Evolutionary conservation across 805 yeast species (phyloP).

Genomic region (Yamadazyma ubonensis): DNA sequence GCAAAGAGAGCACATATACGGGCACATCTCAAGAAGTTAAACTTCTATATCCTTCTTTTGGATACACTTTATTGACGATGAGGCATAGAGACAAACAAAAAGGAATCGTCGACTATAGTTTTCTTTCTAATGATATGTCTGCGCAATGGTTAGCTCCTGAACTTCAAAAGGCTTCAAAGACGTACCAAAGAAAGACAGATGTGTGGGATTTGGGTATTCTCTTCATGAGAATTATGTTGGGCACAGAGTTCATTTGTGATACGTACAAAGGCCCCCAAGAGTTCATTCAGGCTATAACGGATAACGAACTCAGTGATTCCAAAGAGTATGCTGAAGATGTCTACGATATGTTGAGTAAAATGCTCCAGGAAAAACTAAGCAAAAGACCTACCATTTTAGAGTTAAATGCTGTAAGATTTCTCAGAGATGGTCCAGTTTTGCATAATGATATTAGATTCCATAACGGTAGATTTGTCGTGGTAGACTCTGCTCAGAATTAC

Average conservation of each 20-base stretch:
- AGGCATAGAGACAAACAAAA: conserved; percentile 15
- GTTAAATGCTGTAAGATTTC: conserved; percentile 75
- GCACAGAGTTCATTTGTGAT: conserved; percentile 54
- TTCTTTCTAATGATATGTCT: conserved; percentile 20
- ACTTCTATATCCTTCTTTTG: conserved; percentile 57
- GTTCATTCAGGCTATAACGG: conserved; percentile 26
- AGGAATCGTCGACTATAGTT: conserved; percentile 14
- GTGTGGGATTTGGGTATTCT: conserved; percentile 90
- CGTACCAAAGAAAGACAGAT: conserved; percentile 78
- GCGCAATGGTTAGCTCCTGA: conserved; percentile 82
- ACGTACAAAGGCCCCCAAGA: conserved; percentile 47
- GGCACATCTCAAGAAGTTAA: conserved; percentile 37
- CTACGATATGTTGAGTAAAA: conserved; percentile 61
- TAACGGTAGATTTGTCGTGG: conserved; percentile 13
- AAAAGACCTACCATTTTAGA: conserved; percentile 84
- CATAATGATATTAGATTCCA: conserved; percentile 9
- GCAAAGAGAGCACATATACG: not conserved
- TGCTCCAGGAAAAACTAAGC: conserved; percentile 63
- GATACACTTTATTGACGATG: conserved; percentile 30
- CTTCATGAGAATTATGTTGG: conserved; percentile 45
- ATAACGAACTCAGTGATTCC: conserved; percentile 50
- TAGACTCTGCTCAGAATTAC: not conserved
- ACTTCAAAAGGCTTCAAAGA: conserved; percentile 31
- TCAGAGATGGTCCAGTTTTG: conserved; percentile 63
- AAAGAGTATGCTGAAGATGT: conserved; percentile 65